Percentiles rank a stretch among this genome's conserved stretches.
Conservation (phyloP, 2,329 filamentous ascomycete genomes). For the Sporothrix protearum region DNA sequence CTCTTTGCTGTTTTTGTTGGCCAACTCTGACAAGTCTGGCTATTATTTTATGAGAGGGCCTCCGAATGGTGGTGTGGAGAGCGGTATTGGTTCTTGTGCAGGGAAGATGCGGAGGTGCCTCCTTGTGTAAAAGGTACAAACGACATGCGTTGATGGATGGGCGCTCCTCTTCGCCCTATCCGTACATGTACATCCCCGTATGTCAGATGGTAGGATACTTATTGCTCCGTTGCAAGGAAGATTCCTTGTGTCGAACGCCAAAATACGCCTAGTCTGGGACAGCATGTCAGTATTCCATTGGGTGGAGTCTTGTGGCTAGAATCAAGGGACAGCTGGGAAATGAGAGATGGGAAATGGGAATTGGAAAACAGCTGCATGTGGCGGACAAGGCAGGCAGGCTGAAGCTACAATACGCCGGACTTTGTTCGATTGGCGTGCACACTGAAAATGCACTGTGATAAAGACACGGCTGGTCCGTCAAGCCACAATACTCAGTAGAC, state of each 20-base stretch:
- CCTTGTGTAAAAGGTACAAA: neutral
- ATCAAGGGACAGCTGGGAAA: neutral
- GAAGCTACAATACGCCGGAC: neutral
- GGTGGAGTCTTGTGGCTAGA: constrained; percentile 3
- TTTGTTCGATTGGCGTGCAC: neutral
- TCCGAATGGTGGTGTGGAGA: constrained; percentile 8
- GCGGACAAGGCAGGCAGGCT: neutral
- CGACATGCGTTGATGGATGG: neutral
- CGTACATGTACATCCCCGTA: neutral
- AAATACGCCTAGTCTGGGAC: neutral
- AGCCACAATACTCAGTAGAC: constrained; percentile 8
- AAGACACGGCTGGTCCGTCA: constrained; percentile 3
- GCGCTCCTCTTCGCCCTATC: neutral
- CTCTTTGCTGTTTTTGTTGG: neutral
- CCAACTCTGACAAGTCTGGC: neutral
- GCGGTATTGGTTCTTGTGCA: neutral
- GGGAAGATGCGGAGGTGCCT: neutral
- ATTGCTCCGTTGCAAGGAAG: neutral
- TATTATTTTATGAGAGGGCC: neutral
- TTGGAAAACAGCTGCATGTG: neutral
- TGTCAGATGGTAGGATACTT: constrained; percentile 6
- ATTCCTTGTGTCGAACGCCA: neutral
- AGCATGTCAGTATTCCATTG: neutral
- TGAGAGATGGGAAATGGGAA: neutral
- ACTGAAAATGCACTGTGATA: neutral